A percentile compares a stretch with the other conserved stretches of the same genome.
phyloP scores from a whole-genome alignment of 225 moss, liverwort and hornwort genomes.

The Antitrichia curtipendula region DNA sequence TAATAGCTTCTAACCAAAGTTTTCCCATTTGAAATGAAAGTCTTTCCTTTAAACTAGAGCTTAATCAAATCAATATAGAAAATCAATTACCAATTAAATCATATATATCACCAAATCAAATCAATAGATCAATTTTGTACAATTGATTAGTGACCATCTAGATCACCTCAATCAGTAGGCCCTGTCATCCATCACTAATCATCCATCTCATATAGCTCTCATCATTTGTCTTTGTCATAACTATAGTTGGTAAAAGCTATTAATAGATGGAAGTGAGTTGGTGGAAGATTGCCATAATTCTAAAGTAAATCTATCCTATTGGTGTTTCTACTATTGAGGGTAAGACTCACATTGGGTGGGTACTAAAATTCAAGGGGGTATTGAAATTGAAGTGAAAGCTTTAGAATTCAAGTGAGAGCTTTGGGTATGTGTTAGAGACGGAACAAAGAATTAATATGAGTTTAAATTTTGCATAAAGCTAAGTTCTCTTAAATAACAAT shows the following conservation, averaged over 20 bases:
- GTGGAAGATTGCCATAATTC: background rate
- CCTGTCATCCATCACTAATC: no score
- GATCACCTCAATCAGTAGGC: background rate
- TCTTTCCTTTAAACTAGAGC: no score
- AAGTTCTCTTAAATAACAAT: background rate
- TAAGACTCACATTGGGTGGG: no score
- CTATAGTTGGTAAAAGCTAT: background rate
- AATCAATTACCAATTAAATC: no score
- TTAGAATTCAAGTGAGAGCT: background rate
- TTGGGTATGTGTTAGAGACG: accelerated
- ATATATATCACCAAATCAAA: background rate
- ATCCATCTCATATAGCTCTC: background rate
- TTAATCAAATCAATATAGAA: no score
- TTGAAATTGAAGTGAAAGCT: no score
- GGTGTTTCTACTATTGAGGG: no score
- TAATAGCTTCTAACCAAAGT: no score
- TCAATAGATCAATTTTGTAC: background rate
- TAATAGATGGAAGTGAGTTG: no score
- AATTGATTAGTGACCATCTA: background rate
- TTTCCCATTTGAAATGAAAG: no score
- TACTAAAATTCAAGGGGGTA: no score
- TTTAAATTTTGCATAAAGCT: background rate
- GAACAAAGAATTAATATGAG: background rate
- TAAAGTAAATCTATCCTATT: background rate
- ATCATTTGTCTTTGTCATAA: background rate